Evolutionary conservation across 257 asterid genomes (phyloP).

Genomic region (Penstemon newberryi): DNA sequence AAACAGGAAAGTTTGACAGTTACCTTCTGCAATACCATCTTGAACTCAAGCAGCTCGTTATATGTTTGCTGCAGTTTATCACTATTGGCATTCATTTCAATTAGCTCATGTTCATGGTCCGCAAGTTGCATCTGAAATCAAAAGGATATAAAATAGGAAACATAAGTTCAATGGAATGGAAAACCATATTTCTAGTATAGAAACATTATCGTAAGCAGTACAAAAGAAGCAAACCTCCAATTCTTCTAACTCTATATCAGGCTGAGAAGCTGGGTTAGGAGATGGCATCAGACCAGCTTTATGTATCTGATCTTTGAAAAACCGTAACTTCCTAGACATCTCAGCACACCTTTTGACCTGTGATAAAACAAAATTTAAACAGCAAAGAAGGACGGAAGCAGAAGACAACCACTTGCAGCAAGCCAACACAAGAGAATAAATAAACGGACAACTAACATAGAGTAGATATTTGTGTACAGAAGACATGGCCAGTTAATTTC

Average conservation of each 20-base stretch:
- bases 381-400: constrained; percentile 23
- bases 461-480: neutral
- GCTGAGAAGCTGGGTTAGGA: constrained; percentile 67
- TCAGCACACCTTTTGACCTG: constrained; percentile 99
- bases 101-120: constrained; percentile 94
- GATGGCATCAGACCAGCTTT: constrained; percentile 78
- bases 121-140: constrained; percentile 66
- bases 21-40: constrained; percentile 97
- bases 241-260: constrained; percentile 89
- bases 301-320: constrained; percentile 88
- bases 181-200: constrained; percentile 9
- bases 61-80: constrained; percentile 84
- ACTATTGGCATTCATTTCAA: constrained; percentile 86
- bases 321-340: constrained; percentile 92
- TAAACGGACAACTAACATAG: constrained; percentile 9
- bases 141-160: constrained; percentile 13
- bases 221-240: constrained; percentile 64
- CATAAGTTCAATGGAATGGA: constrained; percentile 6
- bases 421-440: constrained; percentile 17
- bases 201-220: constrained; percentile 14
- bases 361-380: constrained; percentile 25
- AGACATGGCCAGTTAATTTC: constrained; percentile 7
- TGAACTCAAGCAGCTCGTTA: constrained; percentile 95
- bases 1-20: constrained; percentile 1
- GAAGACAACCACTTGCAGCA: constrained; percentile 17